Base-by-base conservation (phyloP, 805 yeast genomes). In the Candida chilensis region DNA sequence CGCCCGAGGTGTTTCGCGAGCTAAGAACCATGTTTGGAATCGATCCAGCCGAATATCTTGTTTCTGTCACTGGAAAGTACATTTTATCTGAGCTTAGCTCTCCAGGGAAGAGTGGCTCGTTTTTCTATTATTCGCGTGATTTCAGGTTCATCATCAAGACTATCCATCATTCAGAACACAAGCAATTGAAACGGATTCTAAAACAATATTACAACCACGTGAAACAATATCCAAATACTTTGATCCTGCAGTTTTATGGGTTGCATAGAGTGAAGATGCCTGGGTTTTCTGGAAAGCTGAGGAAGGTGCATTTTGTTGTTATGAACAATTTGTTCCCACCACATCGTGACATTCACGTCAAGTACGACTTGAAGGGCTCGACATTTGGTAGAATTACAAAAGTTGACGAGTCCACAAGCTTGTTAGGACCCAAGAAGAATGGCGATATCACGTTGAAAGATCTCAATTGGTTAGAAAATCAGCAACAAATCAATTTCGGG, bases 301-400 rank as follows among this genome's bases (percentile, higher is more conserved):
- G 87, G 32, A 88, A 84, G 49, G 84, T 92, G 24, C 94, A 92
- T 55, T 90, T 92, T 42, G 66, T 92, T 32, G 96, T 92, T 20
- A 92, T 92, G 98, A 92, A 92, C 62, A 92, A 92, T 48, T 67
- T 92, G 29, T 92, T 94, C 57, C 97, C 99, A 0, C 94, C 96
- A 5, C 85, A 84, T 46, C 66, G 87, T 29, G 92, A 83, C 38
- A 78, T 90, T 32, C 94, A 87, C 50, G 59, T 71, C 25, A 83
- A 87, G 25, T 92, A 74, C 54, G 99, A 92, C 50, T 67, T 92
- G 50, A 92, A 92, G 50, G 99, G 99, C 1, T 86, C 96, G 1
- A 74, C 94, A 0, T 68, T 82, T 64, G 96, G 96, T 3, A 66
- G 94, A 41, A 57, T 54, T 38, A 86, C 80, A 0, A 50, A 55